A percentile compares a stretch with the other conserved stretches of the same genome.
phyloP scores from a whole-genome alignment of 768 basidiomycete genomes.

The Mycena kentingensis region DNA sequence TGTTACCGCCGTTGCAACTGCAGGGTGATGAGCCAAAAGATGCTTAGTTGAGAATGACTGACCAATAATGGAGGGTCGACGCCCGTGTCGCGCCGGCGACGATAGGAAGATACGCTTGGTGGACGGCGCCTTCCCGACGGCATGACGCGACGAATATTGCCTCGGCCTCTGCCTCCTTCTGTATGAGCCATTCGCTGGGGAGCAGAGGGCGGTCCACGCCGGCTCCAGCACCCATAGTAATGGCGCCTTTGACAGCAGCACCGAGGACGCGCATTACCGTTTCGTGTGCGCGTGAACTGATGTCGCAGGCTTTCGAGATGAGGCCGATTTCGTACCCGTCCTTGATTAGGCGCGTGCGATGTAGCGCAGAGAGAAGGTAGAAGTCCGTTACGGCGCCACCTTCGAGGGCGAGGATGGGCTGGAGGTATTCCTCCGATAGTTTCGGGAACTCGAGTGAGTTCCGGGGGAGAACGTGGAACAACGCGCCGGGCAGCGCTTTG shows the following conservation, averaged over 20 bases:
- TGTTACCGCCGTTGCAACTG: constrained; percentile 60
- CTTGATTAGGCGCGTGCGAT: constrained; percentile 79
- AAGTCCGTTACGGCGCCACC: constrained; percentile 50
- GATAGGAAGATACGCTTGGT: constrained; percentile 92
- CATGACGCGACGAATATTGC: constrained; percentile 92
- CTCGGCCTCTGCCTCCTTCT: constrained; percentile 92
- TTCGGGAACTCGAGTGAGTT: constrained; percentile 54
- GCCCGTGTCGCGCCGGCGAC: constrained; percentile 86
- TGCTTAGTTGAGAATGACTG: background rate
- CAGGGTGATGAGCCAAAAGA: background rate
- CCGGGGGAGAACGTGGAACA: constrained; percentile 67
- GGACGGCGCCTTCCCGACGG: constrained; percentile 78
- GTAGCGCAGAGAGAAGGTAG: constrained; percentile 78
- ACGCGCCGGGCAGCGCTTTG: constrained; percentile 51
- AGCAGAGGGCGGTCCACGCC: constrained; percentile 54
- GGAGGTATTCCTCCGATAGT: constrained; percentile 45
- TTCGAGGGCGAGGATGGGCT: constrained; percentile 35
- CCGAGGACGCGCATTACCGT: constrained; percentile 91
- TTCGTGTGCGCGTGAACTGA: constrained; percentile 89
- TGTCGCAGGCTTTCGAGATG: constrained; percentile 80
- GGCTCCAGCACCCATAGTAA: constrained; percentile 46
- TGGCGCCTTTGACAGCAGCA: constrained; percentile 60
- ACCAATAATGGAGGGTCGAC: constrained; percentile 88
- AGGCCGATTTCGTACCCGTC: constrained; percentile 68
- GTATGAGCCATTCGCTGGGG: constrained; percentile 84